Evolutionary conservation across 169 alveolate species (phyloP), one percentile per base, ranked within the genome.

Genomic region (Besnoitia besnoiti): DNA sequence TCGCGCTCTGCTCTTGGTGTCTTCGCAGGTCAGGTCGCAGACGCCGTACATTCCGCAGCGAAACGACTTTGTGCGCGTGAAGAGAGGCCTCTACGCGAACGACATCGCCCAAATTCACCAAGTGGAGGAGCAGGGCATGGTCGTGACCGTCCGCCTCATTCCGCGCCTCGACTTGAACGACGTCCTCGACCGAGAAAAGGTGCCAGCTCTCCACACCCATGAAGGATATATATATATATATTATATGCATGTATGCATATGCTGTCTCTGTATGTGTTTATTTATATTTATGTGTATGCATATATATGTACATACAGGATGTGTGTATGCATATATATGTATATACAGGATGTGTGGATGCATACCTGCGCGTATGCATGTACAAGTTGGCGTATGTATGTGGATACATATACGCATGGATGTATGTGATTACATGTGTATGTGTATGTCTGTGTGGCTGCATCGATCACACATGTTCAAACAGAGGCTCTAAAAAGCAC

Each of bases 51-150:
- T 89, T 35, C 92, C 92, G 40, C 92, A 89, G 76, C 76, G 89
- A 1, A 46, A 46, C 51, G 92, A 89, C 76, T 89, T 75, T 46
- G 92, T 62, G 59, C 92, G 92, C 4, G 85, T 89, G n/a, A 89
- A 89, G 92, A 44, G 92, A 51, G 92, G 92, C 10, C 75, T 89
- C 42, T 89, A 89, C 50, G 92, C 79, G 33, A 50, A 50, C 75
- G 92, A 89, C 46, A 21, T 89, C 35, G 92, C 89, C 42, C 92
- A 89, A 40, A 62, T 89, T 33, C 79, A 42, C 35, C 62, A 44
- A 30, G 88, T 61, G 2, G 92, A 89, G 37, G 85, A 59, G 37
- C 92, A 89, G 49, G 92, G 92, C 12, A 37, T 77, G n/a, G 39
- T 49, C n/a, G 89, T 61, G 14, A 61, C 92, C 42, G 92, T 89